Conservation (phyloP, 2,329 filamentous ascomycete species). For the Colletotrichum salicis region DNA sequence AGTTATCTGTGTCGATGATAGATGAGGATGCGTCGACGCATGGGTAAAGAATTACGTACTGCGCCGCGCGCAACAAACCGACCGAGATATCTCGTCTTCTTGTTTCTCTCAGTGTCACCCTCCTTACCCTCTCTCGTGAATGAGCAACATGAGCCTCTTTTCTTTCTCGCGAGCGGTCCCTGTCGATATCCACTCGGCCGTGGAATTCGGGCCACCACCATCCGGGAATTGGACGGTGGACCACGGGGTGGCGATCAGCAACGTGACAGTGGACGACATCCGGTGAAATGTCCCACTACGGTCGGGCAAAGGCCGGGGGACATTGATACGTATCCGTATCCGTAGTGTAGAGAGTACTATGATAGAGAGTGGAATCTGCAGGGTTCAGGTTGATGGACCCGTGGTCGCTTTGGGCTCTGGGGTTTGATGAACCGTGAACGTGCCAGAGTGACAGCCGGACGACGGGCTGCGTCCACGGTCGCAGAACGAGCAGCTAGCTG, state of each 20-base stretch:
- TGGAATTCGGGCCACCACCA: slow-evolving; percentile 24
- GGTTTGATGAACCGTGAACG: slow-evolving; percentile 1
- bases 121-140: background rate
- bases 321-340: background rate
- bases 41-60: slow-evolving; percentile 15
- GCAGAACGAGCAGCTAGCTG: slow-evolving; percentile 12
- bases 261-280: slow-evolving; percentile 27
- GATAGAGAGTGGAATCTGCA: background rate
- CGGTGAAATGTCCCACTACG: slow-evolving; percentile 12
- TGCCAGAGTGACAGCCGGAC: slow-evolving; percentile 29
- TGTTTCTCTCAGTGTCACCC: background rate
- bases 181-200: slow-evolving; percentile 22
- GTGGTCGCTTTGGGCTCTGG: slow-evolving; percentile 11
- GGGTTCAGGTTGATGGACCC: slow-evolving; percentile 13
- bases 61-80: slow-evolving; percentile 9
- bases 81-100: background rate
- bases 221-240: slow-evolving; percentile 25
- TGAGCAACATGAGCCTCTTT: slow-evolving; percentile 15
- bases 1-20: background rate
- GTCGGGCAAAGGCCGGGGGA: slow-evolving; percentile 32
- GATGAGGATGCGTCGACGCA: slow-evolving; percentile 21
- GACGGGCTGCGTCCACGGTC: slow-evolving; percentile 26
- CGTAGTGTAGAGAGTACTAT: background rate
- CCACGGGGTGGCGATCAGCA: slow-evolving; percentile 34
- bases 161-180: slow-evolving; percentile 15